Conservation (phyloP, 805 yeast genomes). For the Wickerhamomyces hampshirensis region DNA sequence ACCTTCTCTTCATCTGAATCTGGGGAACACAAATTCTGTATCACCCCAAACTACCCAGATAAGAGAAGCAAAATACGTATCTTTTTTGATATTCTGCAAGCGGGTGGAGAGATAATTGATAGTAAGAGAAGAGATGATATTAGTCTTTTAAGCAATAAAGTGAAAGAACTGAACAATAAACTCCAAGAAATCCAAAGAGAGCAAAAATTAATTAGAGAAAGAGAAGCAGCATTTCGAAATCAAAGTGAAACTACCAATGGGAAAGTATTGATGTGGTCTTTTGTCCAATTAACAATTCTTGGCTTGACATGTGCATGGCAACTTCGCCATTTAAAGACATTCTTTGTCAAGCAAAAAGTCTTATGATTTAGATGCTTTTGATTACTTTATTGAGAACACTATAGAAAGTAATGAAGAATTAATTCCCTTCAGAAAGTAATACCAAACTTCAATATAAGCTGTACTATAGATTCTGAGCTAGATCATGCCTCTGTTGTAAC, state of each 20-base stretch:
- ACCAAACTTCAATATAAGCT: no score
- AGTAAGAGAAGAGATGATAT: conserved; percentile 52
- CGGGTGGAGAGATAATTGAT: conserved; percentile 62
- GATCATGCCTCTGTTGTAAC: background rate
- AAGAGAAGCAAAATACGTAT: conserved; percentile 55
- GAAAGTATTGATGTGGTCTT: conserved; percentile 68
- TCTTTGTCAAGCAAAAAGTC: conserved; percentile 84
- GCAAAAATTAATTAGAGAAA: conserved; percentile 54
- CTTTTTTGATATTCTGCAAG: conserved; percentile 66
- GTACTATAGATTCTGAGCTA: no score
- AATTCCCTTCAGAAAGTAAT: no score
- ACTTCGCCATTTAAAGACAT: conserved; percentile 67
- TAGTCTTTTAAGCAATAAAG: conserved; percentile 48
- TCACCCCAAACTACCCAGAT: conserved; percentile 46
- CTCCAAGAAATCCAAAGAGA: conserved; percentile 58
- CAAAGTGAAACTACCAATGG: conserved; percentile 72
- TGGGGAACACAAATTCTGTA: conserved; percentile 83
- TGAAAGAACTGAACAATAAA: conserved; percentile 52
- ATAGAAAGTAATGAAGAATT: no score
- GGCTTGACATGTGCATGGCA: conserved; percentile 71
- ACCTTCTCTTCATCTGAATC: conserved; percentile 77
- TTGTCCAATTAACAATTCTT: conserved; percentile 65
- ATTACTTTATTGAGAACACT: background rate
- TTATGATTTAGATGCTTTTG: conserved; percentile 33
- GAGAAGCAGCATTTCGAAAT: conserved; percentile 75